Conservation (phyloP, 2,329 filamentous ascomycete species). For the Fusarium incarnatum region DNA sequence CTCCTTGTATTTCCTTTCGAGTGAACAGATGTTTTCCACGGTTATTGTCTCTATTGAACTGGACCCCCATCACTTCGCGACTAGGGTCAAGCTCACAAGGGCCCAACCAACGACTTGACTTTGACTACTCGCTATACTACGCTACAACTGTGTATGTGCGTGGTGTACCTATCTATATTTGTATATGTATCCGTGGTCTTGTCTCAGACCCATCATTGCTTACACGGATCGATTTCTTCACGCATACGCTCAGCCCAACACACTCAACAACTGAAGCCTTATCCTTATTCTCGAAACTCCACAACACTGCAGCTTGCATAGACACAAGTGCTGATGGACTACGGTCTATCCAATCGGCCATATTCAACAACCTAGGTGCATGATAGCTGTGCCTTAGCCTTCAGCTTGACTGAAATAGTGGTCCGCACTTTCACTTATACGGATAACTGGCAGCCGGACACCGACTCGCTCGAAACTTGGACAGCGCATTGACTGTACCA, state of each 20-base stretch:
- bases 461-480: neutral
- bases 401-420: slow-evolving; percentile 18
- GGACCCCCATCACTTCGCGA: neutral
- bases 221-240: slow-evolving; percentile 5
- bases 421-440: slow-evolving; percentile 34
- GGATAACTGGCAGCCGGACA: slow-evolving; percentile 1
- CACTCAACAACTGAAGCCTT: slow-evolving; percentile 4
- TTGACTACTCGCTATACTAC: neutral
- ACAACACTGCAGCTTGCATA: slow-evolving; percentile 23
- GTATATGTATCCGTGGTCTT: slow-evolving; percentile 1
- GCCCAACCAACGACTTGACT: neutral
- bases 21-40: slow-evolving; percentile 2
- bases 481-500: neutral
- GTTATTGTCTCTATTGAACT: neutral
- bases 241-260: neutral
- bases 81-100: slow-evolving; percentile 4
- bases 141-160: neutral
- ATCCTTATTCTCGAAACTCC: slow-evolving; percentile 16
- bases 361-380: slow-evolving; percentile 15
- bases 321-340: slow-evolving; percentile 19
- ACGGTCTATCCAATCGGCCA: slow-evolving; percentile 21
- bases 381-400: slow-evolving; percentile 11
- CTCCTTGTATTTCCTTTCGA: neutral
- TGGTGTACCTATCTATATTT: neutral
- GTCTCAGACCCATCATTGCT: slow-evolving; percentile 4